Evolutionary conservation across 208 protist genomes (phyloP).

Genomic region (Porcisia hertigi): DNA sequence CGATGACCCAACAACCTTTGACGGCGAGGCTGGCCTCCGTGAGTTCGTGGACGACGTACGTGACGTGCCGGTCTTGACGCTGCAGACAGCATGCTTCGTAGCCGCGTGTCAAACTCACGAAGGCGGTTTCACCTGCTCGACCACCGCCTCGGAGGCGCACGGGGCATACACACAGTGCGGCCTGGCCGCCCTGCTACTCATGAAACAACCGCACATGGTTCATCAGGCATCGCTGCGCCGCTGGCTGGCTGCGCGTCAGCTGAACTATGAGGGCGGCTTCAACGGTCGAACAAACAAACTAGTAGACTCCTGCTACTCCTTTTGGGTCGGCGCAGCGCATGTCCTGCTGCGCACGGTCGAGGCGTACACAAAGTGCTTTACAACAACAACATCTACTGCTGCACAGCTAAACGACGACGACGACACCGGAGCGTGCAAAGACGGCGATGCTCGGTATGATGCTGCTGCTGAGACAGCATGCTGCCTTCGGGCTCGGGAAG

Average conservation of each 20-base stretch:
- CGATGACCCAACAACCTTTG: conserved; percentile 47
- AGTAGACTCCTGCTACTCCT: conserved; percentile 97
- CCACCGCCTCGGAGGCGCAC: conserved; percentile 81
- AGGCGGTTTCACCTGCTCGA: conserved; percentile 83
- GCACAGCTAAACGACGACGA: not conserved
- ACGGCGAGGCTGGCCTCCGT: conserved; percentile 2
- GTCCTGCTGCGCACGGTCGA: conserved; percentile 62
- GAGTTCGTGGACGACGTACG: conserved; percentile 34
- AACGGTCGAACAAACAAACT: conserved; percentile 97
- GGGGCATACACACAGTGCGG: conserved; percentile 94
- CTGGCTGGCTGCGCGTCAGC: conserved; percentile 85
- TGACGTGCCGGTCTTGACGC: conserved; percentile 43
- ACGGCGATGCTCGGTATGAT: not conserved
- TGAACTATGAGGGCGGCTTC: conserved; percentile 90
- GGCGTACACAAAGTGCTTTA: conserved; percentile 36
- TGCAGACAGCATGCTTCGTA: conserved; percentile 63
- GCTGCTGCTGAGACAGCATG: not conserved
- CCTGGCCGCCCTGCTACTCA: conserved; percentile 71
- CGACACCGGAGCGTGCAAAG: not conserved
- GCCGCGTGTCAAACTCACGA: conserved; percentile 90
- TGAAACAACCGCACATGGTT: conserved; percentile 55
- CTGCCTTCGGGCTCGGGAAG: conserved; percentile 47
- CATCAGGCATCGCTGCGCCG: conserved; percentile 54
- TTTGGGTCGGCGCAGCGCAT: conserved; percentile 94
- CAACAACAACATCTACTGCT: not conserved